Evolutionary conservation across 2,329 filamentous ascomycete genomes (phyloP).

Genomic region (Sporothrix curviconia): DNA sequence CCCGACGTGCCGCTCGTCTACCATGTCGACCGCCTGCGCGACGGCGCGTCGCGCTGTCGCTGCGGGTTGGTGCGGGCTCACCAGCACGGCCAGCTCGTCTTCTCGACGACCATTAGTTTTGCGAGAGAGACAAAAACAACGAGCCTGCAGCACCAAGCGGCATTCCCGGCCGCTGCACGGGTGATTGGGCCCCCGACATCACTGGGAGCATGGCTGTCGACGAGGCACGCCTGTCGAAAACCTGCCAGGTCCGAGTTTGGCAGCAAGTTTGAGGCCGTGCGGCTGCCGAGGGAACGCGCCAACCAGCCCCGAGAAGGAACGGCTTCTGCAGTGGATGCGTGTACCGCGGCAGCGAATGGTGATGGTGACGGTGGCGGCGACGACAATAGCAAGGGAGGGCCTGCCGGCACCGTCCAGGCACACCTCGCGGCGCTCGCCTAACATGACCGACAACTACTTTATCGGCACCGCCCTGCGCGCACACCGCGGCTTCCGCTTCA

Average conservation of each 20-base stretch:
- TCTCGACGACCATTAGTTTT: slow-evolving; percentile 6
- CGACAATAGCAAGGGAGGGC: slow-evolving; percentile 26
- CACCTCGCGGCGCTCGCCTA: slow-evolving; percentile 83
- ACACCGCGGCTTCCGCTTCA: slow-evolving; percentile 42
- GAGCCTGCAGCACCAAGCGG: not conserved
- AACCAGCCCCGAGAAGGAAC: not conserved
- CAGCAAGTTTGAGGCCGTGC: not conserved
- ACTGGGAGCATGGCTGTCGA: not conserved
- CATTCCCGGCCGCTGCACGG: not conserved
- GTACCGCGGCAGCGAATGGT: not conserved
- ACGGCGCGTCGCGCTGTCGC: not conserved
- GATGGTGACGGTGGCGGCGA: not conserved
- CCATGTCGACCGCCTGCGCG: slow-evolving; percentile 4
- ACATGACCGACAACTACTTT: slow-evolving; percentile 89
- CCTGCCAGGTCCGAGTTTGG: not conserved
- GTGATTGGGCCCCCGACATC: not conserved
- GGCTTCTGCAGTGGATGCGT: slow-evolving; percentile 1
- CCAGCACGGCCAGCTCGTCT: slow-evolving; percentile 5
- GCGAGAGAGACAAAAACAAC: not conserved
- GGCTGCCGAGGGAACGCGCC: not conserved
- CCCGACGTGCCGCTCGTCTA: not conserved
- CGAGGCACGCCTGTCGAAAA: not conserved
- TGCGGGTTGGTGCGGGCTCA: not conserved
- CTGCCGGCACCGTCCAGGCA: too few relatives aligned
- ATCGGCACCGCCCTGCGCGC: slow-evolving; percentile 78